These are phyloP conservation scores for Podospora conica DNA, from an alignment of 495 filamentous ascomycete genomes.

Conservation along the genomic window DNA sequence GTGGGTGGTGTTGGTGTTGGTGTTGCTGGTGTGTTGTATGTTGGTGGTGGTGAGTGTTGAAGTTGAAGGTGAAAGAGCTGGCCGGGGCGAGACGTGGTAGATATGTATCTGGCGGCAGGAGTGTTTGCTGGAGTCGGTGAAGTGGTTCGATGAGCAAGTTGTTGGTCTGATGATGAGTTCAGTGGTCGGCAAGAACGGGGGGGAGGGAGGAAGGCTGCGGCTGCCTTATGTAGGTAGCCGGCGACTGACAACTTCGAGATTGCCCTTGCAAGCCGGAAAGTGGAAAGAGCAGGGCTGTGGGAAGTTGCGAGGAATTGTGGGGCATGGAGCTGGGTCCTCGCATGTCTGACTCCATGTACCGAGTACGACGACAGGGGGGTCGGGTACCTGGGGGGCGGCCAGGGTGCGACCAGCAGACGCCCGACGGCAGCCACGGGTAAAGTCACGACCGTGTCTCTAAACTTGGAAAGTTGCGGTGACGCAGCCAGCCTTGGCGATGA, in stretches of 20 bases:
- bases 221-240: constrained; percentile 41
- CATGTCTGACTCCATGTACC: constrained; percentile 8
- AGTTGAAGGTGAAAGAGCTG: not conserved
- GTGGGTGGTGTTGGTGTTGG: constrained; percentile 14
- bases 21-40: constrained; percentile 14
- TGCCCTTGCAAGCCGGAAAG: constrained; percentile 25
- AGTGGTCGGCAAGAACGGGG: constrained; percentile 7
- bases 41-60: not conserved
- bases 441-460: constrained; percentile 19
- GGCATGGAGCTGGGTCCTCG: constrained; percentile 21
- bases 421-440: constrained; percentile 10
- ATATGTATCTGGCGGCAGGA: constrained; percentile 1
- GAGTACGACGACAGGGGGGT: constrained; percentile 16
- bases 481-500: constrained; percentile 30
- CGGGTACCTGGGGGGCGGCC: constrained; percentile 14
- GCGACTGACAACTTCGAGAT: constrained; percentile 29
- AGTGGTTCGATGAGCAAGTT: constrained; percentile 18
- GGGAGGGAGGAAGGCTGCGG: constrained; percentile 29
- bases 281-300: constrained; percentile 30
- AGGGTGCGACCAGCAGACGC: constrained; percentile 3
- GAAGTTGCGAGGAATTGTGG: constrained; percentile 22
- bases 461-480: constrained; percentile 34
- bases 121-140: constrained; percentile 12
- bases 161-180: constrained; percentile 28
- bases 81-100: not conserved